Evolutionary conservation across 2,329 filamentous ascomycete genomes (phyloP).

Genomic region (Amesomyces nigricolor): DNA sequence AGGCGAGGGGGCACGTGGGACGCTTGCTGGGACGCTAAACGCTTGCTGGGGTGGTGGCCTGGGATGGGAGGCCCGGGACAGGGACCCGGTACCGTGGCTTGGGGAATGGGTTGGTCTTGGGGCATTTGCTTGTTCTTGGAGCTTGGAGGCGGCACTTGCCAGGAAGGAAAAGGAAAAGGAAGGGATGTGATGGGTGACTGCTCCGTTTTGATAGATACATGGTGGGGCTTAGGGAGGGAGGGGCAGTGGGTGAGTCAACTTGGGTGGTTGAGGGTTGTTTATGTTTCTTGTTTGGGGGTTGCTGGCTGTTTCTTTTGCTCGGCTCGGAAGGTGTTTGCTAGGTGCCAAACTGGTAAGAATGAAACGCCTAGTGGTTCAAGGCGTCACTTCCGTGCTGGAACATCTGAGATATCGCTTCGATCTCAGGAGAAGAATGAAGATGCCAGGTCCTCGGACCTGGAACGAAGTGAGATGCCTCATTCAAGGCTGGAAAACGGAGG

Average conservation of each 20-base stretch:
- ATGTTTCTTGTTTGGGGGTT: slow-evolving; percentile 7
- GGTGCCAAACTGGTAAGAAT: neutral
- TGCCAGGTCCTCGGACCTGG: neutral
- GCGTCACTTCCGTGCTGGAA: neutral
- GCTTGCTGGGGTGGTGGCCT: neutral
- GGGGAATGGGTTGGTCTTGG: neutral
- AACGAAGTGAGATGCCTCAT: neutral
- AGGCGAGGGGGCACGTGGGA: neutral
- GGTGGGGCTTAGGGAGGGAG: too few species aligned
- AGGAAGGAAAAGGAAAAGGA: neutral
- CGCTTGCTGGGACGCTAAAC: neutral
- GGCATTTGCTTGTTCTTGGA: too few species aligned
- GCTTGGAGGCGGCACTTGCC: neutral
- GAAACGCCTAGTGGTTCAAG: neutral
- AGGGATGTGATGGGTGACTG: neutral
- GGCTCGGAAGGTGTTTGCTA: neutral
- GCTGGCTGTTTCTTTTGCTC: neutral
- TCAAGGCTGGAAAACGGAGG: neutral
- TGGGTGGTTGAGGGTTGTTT: neutral
- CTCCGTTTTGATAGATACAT: too few species aligned
- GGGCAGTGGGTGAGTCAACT: neutral
- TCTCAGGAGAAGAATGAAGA: neutral
- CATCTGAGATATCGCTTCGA: neutral
- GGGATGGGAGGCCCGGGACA: neutral
- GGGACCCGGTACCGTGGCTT: neutral